These are phyloP conservation scores for Nemania diffusa DNA, from an alignment of 2,329 filamentous ascomycete genomes.

Conservation along the genomic window DNA sequence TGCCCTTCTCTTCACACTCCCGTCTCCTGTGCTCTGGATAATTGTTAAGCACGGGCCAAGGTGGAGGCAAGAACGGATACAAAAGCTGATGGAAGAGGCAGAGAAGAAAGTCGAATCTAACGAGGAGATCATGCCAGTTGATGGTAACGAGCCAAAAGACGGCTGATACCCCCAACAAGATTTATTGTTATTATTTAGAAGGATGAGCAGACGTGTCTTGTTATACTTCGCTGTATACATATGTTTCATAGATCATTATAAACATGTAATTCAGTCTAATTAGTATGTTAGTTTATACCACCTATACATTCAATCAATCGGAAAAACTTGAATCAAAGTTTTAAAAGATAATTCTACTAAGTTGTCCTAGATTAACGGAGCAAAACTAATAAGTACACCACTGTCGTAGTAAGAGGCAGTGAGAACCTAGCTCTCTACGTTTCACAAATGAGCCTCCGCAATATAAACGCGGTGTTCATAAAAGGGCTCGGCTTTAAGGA, in stretches of 20 bases:
- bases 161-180: not conserved
- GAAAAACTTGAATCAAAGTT: no score
- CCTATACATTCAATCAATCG: no score
- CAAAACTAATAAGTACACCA: no score
- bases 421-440: not conserved
- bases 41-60: slow-evolving; percentile 60
- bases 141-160: not conserved
- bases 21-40: slow-evolving; percentile 61
- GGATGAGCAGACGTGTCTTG: not conserved
- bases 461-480: not conserved
- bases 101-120: slow-evolving; percentile 37
- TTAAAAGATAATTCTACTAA: no score
- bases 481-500: not conserved
- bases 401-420: not conserved
- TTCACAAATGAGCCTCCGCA: not conserved
- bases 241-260: not conserved
- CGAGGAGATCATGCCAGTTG: slow-evolving; percentile 9
- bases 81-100: slow-evolving; percentile 51
- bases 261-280: no score
- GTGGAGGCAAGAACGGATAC: slow-evolving; percentile 63
- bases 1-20: slow-evolving; percentile 59
- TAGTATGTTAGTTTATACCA: no score
- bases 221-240: not conserved
- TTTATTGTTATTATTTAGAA: not conserved
- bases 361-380: no score